Evolutionary conservation across 805 yeast species (phyloP).

Genomic region (Kuraishia hungarica): DNA sequence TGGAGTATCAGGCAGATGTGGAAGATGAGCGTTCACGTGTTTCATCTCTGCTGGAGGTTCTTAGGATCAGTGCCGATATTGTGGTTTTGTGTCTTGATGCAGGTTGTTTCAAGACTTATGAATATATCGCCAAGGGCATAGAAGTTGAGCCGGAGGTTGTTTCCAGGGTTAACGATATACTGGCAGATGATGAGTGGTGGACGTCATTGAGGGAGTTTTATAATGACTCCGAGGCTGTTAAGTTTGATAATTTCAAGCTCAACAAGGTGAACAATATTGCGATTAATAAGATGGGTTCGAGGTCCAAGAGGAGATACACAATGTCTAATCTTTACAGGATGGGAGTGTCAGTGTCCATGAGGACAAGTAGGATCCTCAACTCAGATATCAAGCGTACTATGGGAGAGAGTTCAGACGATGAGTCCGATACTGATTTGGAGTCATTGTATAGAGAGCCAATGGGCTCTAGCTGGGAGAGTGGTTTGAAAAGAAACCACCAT

Average conservation of each 20-base stretch:
- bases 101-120: conserved; percentile 52
- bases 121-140: conserved; percentile 69
- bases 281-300: conserved; percentile 19
- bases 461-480: conserved; percentile 6
- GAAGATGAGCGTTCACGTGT: conserved; percentile 63
- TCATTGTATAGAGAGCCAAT: conserved; percentile 6
- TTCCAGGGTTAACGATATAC: conserved; percentile 37
- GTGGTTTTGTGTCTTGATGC: conserved; percentile 60
- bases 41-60: conserved; percentile 51
- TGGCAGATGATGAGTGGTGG: conserved; percentile 85
- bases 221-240: conserved; percentile 20
- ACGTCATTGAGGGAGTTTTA: conserved; percentile 54
- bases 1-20: conserved; percentile 66
- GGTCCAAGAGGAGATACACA: conserved; percentile 33
- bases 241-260: conserved; percentile 6
- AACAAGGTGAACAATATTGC: conserved; percentile 14
- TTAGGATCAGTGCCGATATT: conserved; percentile 81
- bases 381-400: conserved; percentile 19
- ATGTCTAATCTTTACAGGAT: conserved; percentile 63
- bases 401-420: conserved; percentile 18
- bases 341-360: conserved; percentile 77
- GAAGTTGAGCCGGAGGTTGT: conserved; percentile 23
- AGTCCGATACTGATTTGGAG: conserved; percentile 16
- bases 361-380: conserved; percentile 41
- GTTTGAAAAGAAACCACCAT: not conserved